Conservation (phyloP, 305 asterid genomes). For the Fraxinus greggii region DNA sequence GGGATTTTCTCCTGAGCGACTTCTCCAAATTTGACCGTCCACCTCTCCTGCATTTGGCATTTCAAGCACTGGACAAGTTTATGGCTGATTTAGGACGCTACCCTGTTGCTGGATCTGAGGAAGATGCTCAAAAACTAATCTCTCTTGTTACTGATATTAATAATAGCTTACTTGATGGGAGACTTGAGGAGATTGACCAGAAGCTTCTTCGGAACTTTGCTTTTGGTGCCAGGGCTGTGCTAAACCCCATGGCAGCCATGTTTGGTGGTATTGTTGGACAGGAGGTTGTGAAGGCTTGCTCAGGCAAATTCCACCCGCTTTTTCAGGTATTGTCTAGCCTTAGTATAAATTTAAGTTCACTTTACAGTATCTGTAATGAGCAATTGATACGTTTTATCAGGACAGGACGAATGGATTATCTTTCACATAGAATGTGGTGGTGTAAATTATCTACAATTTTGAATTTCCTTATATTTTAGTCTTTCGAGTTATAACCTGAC, state of each 20-base stretch:
- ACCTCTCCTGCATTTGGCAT: constrained; percentile 41
- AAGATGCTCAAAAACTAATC: constrained; percentile 38
- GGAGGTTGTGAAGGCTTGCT: constrained; percentile 49
- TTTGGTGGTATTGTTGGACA: constrained; percentile 48
- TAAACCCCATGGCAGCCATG: constrained; percentile 52
- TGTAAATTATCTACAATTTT: background rate
- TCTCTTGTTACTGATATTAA: constrained; percentile 31
- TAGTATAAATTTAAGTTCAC: background rate
- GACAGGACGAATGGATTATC: background rate
- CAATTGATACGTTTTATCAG: background rate
- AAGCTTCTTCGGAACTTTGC: constrained; percentile 35
- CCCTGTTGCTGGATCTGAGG: constrained; percentile 42
- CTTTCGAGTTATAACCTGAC: background rate
- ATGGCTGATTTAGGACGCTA: constrained; percentile 31
- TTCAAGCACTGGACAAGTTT: constrained; percentile 42
- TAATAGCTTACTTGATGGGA: constrained; percentile 27
- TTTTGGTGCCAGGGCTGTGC: constrained; percentile 45
- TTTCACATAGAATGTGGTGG: background rate
- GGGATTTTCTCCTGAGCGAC: constrained; percentile 43
- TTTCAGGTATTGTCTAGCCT: constrained; percentile 31
- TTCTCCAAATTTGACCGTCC: constrained; percentile 47
- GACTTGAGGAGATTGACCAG: constrained; percentile 31
- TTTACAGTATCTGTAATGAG: background rate
- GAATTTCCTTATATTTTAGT: background rate
- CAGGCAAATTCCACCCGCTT: constrained; percentile 49